phyloP scores from a whole-genome alignment of 371 early-diverging fungal genomes.

The Actinomucor elegans region DNA sequence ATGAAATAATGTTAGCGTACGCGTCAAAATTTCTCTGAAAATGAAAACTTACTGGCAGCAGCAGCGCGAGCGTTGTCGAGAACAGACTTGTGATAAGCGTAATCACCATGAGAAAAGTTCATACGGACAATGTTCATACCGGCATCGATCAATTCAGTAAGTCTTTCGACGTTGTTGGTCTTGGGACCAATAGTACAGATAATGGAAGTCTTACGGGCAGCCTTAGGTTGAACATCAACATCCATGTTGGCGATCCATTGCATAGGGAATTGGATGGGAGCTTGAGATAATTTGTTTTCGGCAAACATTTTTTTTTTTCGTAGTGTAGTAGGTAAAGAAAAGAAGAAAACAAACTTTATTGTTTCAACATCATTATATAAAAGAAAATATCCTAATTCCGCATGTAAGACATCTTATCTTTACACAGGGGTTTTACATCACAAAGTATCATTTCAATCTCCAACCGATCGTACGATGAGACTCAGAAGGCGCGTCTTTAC shows the following conservation, averaged over 20 bases:
- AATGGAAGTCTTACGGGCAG: conserved; percentile 77
- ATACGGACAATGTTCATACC: conserved; percentile 96
- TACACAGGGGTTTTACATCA: conserved; percentile 25
- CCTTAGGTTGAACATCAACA: conserved; percentile 60
- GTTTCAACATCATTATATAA: neutral
- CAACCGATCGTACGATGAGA: conserved; percentile 8
- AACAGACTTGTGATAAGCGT: conserved; percentile 88
- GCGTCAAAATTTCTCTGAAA: neutral
- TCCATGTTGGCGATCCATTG: conserved; percentile 76
- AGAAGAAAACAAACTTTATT: conserved; percentile 2
- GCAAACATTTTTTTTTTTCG: conserved; percentile 19
- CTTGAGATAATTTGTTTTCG: conserved; percentile 13
- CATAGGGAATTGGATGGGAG: conserved; percentile 36
- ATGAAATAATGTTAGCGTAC: neutral
- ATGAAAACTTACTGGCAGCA: conserved; percentile 38
- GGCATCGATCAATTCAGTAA: conserved; percentile 79
- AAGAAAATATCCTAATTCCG: conserved; percentile 6
- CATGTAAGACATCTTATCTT: conserved; percentile 16
- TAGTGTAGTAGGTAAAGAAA: neutral
- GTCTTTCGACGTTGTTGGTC: conserved; percentile 78
- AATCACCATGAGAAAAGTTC: conserved; percentile 93
- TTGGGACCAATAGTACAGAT: conserved; percentile 86
- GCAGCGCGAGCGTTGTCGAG: conserved; percentile 77
- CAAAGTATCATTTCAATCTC: conserved; percentile 16
- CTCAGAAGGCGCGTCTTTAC: neutral